Evolutionary conservation across 2,329 filamentous ascomycete species (phyloP), one percentile per base, ranked within the genome.

Genomic region (Escovopsis sp.): DNA sequence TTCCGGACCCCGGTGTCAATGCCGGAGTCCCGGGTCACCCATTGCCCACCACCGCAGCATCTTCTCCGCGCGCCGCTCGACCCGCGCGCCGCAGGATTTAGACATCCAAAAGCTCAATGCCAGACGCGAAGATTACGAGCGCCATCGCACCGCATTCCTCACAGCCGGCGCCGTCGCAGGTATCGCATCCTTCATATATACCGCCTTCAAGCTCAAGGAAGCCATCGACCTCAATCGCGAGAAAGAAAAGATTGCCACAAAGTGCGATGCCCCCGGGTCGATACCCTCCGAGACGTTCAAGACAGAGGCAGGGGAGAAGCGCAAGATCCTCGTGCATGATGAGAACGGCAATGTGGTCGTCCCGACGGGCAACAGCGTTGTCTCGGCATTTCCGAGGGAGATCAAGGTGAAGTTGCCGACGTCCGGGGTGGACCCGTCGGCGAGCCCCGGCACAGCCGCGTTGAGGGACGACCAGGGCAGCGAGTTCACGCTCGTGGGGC

Each of bases 401-500:
- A 73, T 94, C 43, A 66, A 71, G 12, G 62, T 94, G 2, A 74
- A 78, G 9, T 59, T 67, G 6, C 49, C 56, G 11, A 38, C 52
- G 6, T 45, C 55, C 3, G 12, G 26, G n/a, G n/a, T 23, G 12
- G 39, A 44, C 30, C 10, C 30, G 10, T 32, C 43, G 12, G 43
- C 45, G 8, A 49, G 59, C 12, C 61, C 63, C n/a, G 58, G 61
- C 39, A 57, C 59, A 8, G 55, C 59, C n/a, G 62, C 62, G 37
- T 49, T 63, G 43, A 52, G 51, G 12, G 50, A 66, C 41, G 60
- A 65, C 39, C 56, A 65, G 46, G 70, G 61, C 48, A 75, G 60
- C 53, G 82, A 94, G 53, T 96, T 95, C 60, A 88, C 86, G 19
- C 72, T 96, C 0, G 73, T 96, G 6, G 91, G 91, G 0, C 66